Evolutionary conservation across 2,329 filamentous ascomycete genomes (phyloP).

Genomic region (Diaporthe citrichinensis): DNA sequence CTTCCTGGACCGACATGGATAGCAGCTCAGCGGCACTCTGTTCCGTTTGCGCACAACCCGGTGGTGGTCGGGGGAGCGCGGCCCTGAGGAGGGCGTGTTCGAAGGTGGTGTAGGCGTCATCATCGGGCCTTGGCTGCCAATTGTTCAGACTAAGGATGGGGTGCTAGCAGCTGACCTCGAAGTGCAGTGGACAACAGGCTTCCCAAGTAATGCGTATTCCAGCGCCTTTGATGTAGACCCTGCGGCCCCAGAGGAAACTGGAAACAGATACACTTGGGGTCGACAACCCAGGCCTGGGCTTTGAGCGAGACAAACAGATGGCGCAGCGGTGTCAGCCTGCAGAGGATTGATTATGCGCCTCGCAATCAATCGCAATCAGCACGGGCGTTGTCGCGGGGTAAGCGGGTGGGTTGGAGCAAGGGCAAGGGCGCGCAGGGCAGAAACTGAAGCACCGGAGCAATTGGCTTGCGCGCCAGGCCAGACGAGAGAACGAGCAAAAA

Average conservation of each 20-base stretch:
- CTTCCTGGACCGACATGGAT: constrained; percentile 93
- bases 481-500: not conserved
- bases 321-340: constrained; percentile 17
- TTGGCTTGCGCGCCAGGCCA: constrained; percentile 10
- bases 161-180: not conserved
- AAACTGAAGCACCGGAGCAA: not conserved
- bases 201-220: not conserved
- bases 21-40: constrained; percentile 90
- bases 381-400: constrained; percentile 25
- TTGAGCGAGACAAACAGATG: not conserved
- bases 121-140: constrained; percentile 42
- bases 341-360: not conserved
- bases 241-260: not conserved
- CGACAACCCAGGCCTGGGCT: not conserved
- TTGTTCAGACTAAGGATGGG: not conserved
- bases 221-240: not conserved
- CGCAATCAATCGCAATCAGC: constrained; percentile 15
- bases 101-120: constrained; percentile 86
- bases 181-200: not conserved
- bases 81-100: constrained; percentile 80
- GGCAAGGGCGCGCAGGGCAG: constrained; percentile 1
- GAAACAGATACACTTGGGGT: not conserved
- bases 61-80: constrained; percentile 86
- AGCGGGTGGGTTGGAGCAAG: constrained; percentile 14
- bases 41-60: constrained; percentile 93